Conservation (phyloP, 2,329 filamentous ascomycete genomes). For the Penicillium sp. region DNA sequence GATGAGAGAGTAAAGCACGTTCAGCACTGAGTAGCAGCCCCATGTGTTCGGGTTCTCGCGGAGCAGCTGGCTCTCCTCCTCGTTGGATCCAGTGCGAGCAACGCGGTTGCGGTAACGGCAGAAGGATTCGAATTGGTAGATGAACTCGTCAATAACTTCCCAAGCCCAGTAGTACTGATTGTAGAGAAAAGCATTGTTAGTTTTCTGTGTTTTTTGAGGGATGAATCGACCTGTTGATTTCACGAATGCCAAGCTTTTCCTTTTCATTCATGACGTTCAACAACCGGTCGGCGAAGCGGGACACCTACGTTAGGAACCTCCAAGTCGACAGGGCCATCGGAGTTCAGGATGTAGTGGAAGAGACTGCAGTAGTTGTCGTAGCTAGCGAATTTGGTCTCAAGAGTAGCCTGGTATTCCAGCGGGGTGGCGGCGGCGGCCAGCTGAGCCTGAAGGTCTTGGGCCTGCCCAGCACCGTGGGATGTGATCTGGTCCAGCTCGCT, state of each 20-base stretch:
- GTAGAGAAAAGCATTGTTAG: slow-evolving; percentile 12
- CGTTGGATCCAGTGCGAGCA: slow-evolving; percentile 75
- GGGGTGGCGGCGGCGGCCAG: slow-evolving; percentile 89
- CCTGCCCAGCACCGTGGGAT: slow-evolving; percentile 68
- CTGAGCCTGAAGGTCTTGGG: slow-evolving; percentile 90
- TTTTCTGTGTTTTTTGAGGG: neutral
- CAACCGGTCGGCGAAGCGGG: slow-evolving; percentile 7
- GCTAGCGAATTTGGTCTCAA: slow-evolving; percentile 96
- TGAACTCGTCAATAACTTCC: slow-evolving; percentile 99
- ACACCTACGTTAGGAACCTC: slow-evolving; percentile 87
- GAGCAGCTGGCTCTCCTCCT: slow-evolving; percentile 87
- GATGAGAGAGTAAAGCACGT: slow-evolving; percentile 98
- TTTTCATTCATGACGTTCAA: slow-evolving; percentile 15
- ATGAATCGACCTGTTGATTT: neutral
- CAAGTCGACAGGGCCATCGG: slow-evolving; percentile 95
- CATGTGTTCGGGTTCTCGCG: slow-evolving; percentile 98
- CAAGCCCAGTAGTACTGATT: slow-evolving; percentile 96
- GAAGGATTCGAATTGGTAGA: slow-evolving; percentile 99
- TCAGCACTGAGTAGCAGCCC: slow-evolving; percentile 99
- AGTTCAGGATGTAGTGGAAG: slow-evolving; percentile 99
- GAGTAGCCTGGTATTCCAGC: slow-evolving; percentile 89
- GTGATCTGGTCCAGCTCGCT: slow-evolving; percentile 74
- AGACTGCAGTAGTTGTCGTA: slow-evolving; percentile 99
- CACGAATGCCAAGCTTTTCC: slow-evolving; percentile 14
- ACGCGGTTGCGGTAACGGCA: slow-evolving; percentile 93